Conservation (phyloP, 2,329 filamentous ascomycete species). For the Fonsecaea erecta region DNA sequence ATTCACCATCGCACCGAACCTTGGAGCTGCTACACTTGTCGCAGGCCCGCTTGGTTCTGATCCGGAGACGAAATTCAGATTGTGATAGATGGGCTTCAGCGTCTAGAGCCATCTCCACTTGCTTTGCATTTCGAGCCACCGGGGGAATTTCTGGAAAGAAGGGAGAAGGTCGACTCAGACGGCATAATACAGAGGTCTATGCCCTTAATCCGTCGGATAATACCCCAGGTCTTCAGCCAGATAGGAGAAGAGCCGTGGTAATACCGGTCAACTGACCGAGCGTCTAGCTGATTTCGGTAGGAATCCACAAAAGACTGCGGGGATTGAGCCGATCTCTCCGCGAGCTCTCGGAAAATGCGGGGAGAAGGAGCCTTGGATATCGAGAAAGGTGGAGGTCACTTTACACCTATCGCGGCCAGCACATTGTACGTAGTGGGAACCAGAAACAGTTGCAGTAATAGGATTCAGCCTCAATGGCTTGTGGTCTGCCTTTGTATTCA, state of each 20-base stretch:
- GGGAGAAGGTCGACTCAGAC: neutral
- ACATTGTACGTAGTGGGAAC: neutral
- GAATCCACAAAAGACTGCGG: neutral
- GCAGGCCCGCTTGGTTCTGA: slow-evolving; percentile 40
- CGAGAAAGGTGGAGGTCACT: neutral
- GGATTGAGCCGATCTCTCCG: neutral
- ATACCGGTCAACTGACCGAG: neutral
- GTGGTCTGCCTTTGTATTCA: no score
- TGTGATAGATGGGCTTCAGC: neutral
- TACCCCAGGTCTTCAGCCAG: neutral
- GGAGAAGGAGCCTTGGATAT: neutral
- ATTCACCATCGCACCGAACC: slow-evolving; percentile 51
- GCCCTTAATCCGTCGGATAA: neutral
- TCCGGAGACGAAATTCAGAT: slow-evolving; percentile 11
- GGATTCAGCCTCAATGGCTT: neutral
- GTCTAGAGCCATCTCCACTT: neutral
- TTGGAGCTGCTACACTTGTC: slow-evolving; percentile 49
- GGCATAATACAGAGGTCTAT: neutral
- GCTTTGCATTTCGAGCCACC: neutral
- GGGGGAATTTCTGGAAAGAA: neutral
- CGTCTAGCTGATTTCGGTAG: neutral
- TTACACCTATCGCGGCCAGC: neutral
- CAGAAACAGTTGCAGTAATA: neutral
- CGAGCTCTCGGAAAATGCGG: neutral
- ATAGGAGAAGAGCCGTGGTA: neutral